Conservation (phyloP, 192 early-diverging fungal genomes). For the Linnemannia zychae region DNA sequence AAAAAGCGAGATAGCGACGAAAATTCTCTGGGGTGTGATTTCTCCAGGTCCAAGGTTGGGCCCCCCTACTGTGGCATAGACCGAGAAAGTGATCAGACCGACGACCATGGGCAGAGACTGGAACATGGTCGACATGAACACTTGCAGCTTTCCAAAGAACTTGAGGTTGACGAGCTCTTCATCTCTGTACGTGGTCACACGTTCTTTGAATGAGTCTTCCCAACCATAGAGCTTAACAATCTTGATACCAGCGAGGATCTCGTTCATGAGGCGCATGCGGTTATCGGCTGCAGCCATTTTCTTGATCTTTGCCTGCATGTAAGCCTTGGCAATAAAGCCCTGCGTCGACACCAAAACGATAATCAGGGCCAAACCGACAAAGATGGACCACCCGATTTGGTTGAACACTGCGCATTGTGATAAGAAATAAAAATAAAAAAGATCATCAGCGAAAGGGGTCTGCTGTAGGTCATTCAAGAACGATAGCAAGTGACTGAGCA, state of each 20-base stretch:
- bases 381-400: conserved; percentile 45
- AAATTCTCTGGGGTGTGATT: conserved; percentile 35
- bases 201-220: conserved; percentile 13
- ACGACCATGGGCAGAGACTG: conserved; percentile 19
- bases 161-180: conserved; percentile 20
- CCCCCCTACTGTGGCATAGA: conserved; percentile 31
- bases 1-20: conserved; percentile 40
- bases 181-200: neutral
- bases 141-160: conserved; percentile 11
- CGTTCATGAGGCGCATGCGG: conserved; percentile 58
- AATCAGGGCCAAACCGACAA: conserved; percentile 33
- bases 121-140: conserved; percentile 36
- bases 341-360: conserved; percentile 29
- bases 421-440: neutral
- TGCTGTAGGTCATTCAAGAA: too few species aligned
- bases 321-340: conserved; percentile 22
- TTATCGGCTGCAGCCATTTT: conserved; percentile 52
- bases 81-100: conserved; percentile 15
- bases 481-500: too few species aligned
- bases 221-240: conserved; percentile 56
- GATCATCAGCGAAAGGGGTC: too few species aligned
- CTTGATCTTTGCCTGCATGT: conserved; percentile 20
- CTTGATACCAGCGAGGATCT: conserved; percentile 53
- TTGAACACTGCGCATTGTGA: conserved; percentile 18
- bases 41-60: conserved; percentile 34